Evolutionary conservation across 2,329 filamentous ascomycete genomes (phyloP).

Genomic region (Aspergillus carbonarius): DNA sequence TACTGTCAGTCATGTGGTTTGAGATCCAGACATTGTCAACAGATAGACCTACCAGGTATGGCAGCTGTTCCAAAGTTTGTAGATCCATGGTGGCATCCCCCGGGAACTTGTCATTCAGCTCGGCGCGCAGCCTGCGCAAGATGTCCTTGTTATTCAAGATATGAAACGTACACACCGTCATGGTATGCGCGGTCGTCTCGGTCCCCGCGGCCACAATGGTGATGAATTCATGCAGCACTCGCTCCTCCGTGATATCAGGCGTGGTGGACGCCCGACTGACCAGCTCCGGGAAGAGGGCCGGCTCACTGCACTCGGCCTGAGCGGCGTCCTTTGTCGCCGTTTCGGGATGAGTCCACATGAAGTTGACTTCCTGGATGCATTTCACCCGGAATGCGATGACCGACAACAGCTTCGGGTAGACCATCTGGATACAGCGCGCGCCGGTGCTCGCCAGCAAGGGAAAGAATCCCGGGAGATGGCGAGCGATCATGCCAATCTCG

Average conservation of each 20-base stretch:
- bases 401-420: not conserved
- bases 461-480: constrained; percentile 14
- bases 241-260: not conserved
- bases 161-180: constrained; percentile 5
- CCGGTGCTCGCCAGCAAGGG: constrained; percentile 7
- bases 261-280: not conserved
- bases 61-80: constrained; percentile 29
- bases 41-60: constrained; percentile 26
- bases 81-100: constrained; percentile 12
- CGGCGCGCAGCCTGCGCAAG: constrained; percentile 19
- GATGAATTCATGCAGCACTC: not conserved
- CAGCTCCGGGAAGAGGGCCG: not conserved
- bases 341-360: not conserved
- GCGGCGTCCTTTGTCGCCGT: not conserved
- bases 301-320: not conserved
- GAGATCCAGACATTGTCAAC: too few species aligned
- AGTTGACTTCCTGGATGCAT: not conserved
- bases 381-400: not conserved
- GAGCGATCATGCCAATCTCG: constrained; percentile 16
- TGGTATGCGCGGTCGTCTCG: constrained; percentile 13
- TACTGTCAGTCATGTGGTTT: not conserved
- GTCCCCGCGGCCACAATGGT: constrained; percentile 28
- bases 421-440: not conserved
- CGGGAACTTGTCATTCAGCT: constrained; percentile 18
- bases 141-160: constrained; percentile 13